A percentile compares a stretch with the other conserved stretches of the same genome.
Evolutionary conservation across 1,139 yeast genomes (phyloP).

Genomic region (Pichia sp.): DNA sequence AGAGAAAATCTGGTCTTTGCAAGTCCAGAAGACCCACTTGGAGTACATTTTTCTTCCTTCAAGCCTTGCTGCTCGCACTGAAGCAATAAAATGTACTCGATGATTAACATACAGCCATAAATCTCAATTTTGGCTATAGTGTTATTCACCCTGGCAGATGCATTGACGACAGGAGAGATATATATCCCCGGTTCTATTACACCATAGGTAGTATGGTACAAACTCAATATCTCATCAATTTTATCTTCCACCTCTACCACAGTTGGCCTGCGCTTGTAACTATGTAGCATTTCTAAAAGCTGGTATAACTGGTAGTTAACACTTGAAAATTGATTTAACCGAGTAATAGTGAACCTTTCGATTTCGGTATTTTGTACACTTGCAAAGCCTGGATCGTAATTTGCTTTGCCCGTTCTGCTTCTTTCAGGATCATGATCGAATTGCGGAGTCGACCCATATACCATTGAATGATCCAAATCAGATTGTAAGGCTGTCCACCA

Average conservation of each 20-base stretch:
- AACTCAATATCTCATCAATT: slow-evolving; percentile 8
- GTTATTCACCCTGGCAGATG: neutral
- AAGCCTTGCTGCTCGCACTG: slow-evolving; percentile 11
- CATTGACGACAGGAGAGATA: neutral
- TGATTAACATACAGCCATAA: slow-evolving; percentile 4
- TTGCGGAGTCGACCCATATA: slow-evolving; percentile 40
- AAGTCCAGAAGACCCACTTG: neutral
- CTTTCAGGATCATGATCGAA: slow-evolving; percentile 30
- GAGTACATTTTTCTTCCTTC: neutral
- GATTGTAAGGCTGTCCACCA: slow-evolving; percentile 33
- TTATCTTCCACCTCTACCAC: slow-evolving; percentile 16
- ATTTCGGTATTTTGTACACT: slow-evolving; percentile 18
- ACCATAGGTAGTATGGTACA: slow-evolving; percentile 1
- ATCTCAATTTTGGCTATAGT: slow-evolving; percentile 1
- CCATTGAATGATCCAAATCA: slow-evolving; percentile 39
- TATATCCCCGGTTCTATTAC: neutral
- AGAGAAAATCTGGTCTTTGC: slow-evolving; percentile 2
- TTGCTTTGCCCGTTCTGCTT: slow-evolving; percentile 35
- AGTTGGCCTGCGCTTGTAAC: slow-evolving; percentile 18
- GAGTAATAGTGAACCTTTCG: slow-evolving; percentile 22
- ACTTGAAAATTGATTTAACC: slow-evolving; percentile 20
- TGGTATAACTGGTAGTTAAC: slow-evolving; percentile 13
- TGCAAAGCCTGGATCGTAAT: slow-evolving; percentile 22
- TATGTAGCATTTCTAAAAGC: slow-evolving; percentile 22
- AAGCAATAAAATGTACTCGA: slow-evolving; percentile 12